Base-by-base conservation (phyloP, 2,329 filamentous ascomycete species). In the Chaetomiaceae sp. region DNA sequence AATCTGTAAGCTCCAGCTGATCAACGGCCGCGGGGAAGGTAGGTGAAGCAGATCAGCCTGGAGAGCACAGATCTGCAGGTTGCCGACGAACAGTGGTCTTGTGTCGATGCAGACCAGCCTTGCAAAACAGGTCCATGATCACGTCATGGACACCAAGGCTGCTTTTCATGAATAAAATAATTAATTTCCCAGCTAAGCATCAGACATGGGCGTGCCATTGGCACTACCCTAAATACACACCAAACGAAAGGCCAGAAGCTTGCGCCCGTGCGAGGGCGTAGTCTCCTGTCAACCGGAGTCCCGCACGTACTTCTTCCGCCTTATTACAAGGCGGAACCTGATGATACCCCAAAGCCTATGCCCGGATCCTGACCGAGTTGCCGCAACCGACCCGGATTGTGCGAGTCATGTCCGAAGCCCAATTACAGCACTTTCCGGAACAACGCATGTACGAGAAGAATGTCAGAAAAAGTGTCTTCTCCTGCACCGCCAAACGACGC, bases 361-460 rank as follows among this genome's bases (percentile, higher is more conserved):
- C 35, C 12, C 5, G 23, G 35, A 44, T 37, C 34, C 50, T 40
- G 45, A 30, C 39, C 39, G 8, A 17, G 34, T 6, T 25, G n/a
- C 44, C 23, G 19, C 6, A 12, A 35, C 37, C 14, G 31, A 14
- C 48, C 17, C 30, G 10, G 42, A 27, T 13, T 12, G 19, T 14
- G 39, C 21, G 21, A 33, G 16, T 19, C 31, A n/a, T n/a, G 13
- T 30, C 7, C 37, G n/a, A 8, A 17, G 10, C 33, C 45, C 33
- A 45, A 46, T 38, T 44, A 49, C 49, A 40, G 46, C 38, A 50
- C 40, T 41, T 41, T 44, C 40, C 49, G 48, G 50, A 53, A 57
- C 50, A 55, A 56, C 10, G n/a, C 53, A 55, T 57, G 48, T 57
- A 57, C 55, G 44, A 55, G 53, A 55, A 57, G 50, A 51, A 56